Evolutionary conservation across 139 green algal species (phyloP).

Genomic region (Diplosphaera chodatii): DNA sequence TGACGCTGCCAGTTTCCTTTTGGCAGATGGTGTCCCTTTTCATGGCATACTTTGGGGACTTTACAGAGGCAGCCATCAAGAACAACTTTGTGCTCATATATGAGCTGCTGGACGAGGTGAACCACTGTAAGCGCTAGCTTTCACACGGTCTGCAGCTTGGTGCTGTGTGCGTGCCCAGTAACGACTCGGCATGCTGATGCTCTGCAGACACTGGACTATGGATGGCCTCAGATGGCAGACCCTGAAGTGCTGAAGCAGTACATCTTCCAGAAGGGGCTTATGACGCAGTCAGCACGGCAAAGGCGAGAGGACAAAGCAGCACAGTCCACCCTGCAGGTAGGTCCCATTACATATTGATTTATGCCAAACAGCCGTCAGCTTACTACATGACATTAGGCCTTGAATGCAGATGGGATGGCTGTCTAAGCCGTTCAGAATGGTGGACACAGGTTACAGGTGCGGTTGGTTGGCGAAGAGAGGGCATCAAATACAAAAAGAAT

Average conservation of each 20-base stretch:
- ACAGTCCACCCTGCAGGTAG: slow-evolving; percentile 81
- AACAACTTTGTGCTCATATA: slow-evolving; percentile 98
- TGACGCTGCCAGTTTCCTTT: too few relatives aligned
- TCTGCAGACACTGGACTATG: slow-evolving; percentile 65
- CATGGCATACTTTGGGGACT: slow-evolving; percentile 85
- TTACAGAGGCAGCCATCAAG: slow-evolving; percentile 75
- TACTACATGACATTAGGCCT: too few relatives aligned
- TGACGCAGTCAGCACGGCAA: slow-evolving; percentile 41
- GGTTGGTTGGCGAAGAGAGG: slow-evolving; percentile 80
- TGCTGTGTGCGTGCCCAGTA: too few relatives aligned
- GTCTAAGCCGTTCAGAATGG: neutral
- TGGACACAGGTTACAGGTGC: slow-evolving; percentile 84
- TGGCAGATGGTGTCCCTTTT: slow-evolving; percentile 77
- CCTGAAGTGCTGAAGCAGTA: slow-evolving; percentile 82
- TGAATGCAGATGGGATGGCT: neutral
- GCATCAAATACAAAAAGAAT: slow-evolving; percentile 95
- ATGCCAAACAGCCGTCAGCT: neutral
- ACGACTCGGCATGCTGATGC: too few relatives aligned
- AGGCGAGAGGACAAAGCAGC: slow-evolving; percentile 49
- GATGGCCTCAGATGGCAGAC: slow-evolving; percentile 81
- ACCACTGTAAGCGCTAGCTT: neutral
- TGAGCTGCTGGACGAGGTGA: slow-evolving; percentile 86
- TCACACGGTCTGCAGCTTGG: neutral
- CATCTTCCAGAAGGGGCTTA: slow-evolving; percentile 87
- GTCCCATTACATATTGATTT: too few relatives aligned